Evolutionary conservation across 805 yeast species (phyloP), one percentile per base, ranked within the genome.

Genomic region (Diddensiella santjacobensis): DNA sequence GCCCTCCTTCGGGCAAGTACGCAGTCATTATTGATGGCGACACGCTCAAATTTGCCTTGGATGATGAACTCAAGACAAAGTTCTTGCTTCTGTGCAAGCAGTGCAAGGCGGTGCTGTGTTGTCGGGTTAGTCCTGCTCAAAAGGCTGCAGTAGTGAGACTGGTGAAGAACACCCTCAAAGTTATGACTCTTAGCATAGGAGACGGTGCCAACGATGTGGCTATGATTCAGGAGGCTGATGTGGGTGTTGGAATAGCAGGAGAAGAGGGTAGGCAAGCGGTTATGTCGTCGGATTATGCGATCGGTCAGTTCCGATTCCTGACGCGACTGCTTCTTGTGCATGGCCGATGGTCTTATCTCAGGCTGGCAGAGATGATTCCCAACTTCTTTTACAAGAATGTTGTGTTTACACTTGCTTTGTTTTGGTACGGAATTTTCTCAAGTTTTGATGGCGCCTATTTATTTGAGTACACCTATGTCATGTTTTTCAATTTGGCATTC

Each of bases 131-230:
- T 3, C 93, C 95, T 6, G 80, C 90, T 10, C 95, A 85, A 63
- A 85, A 85, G 67, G 95, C 95, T 2, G 75, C 76, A 8, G 84
- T 86, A 24, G 91, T 85, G 15, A 72, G 70, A 46, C 67, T 83
- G 65, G 90, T 85, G n/a, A 83, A 83, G 60, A 69, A 72, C 30
- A 73, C 77, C 4, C 72, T 85, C 51, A 72, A 75, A 29, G 93
- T 86, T 31, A 84, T 85, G 83, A 85, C 93, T 0, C 73, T 85
- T 49, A 87, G 91, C 0, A 81, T 85, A 62, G 95, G 95, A 33
- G 95, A 85, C 63, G 95, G 95, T 51, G 87, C 95, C 18, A 85
- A 85, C 59, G 95, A 85, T 65, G 95, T 85, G 39, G 87, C 95
- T 6, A 85, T 85, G 95, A 86, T 85, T 52, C 95, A 86, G 61